Evolutionary conservation across 306 rosid genomes (phyloP).

Genomic region (Prosopis cineraria): DNA sequence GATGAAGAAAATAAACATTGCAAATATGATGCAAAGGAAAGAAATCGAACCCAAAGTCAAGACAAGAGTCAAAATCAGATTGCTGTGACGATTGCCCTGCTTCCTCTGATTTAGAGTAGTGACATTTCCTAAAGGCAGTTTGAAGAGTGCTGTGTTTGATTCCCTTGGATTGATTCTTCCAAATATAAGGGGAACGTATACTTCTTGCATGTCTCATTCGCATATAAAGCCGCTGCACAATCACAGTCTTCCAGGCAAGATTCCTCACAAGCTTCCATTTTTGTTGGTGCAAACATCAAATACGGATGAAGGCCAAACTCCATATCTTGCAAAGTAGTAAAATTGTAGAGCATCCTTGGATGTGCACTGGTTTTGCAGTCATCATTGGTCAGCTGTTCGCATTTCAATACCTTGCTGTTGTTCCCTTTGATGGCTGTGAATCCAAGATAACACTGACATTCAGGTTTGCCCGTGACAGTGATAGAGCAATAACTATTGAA

Average conservation of each 20-base stretch:
- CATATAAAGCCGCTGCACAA: constrained; percentile 33
- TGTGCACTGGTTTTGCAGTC: constrained; percentile 28
- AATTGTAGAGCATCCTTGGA: not conserved
- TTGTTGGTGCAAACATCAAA: not conserved
- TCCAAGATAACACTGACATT: constrained; percentile 39
- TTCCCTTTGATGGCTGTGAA: constrained; percentile 5
- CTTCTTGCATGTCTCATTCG: no score
- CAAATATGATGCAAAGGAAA: not conserved
- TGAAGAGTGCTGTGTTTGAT: no score
- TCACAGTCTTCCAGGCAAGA: constrained; percentile 35
- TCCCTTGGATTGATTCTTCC: no score
- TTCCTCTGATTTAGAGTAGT: no score
- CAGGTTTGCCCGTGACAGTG: not conserved
- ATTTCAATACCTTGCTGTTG: not conserved
- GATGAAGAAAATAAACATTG: constrained; percentile 11
- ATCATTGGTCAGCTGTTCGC: constrained; percentile 15
- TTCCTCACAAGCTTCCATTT: constrained; percentile 27
- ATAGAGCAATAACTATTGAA: no score
- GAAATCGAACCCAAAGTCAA: constrained; percentile 32
- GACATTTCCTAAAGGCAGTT: no score
- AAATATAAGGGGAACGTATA: no score
- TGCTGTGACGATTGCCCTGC: no score
- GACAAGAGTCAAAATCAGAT: constrained; percentile 11
- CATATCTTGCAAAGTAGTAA: not conserved
- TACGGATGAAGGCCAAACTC: constrained; percentile 9